Conservation (phyloP, 257 asterid species). For the Euphrasia confusa region DNA sequence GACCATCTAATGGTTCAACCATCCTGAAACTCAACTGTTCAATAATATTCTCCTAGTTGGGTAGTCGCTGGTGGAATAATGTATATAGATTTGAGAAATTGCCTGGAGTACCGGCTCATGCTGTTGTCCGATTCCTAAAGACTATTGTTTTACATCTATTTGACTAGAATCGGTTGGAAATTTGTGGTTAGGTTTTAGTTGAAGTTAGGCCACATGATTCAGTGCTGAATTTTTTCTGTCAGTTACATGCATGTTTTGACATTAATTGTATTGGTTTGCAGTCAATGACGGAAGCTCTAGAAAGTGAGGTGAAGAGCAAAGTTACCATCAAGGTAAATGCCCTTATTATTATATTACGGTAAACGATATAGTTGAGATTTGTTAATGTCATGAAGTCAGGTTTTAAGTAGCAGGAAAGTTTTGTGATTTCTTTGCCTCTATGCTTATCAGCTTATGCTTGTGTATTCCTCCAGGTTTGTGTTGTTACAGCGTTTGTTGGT, state of each 20-base stretch:
- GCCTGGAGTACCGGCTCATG: not conserved
- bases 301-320: slow-evolving; percentile 75
- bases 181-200: slow-evolving; percentile 5
- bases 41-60: not conserved
- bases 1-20: too few species aligned
- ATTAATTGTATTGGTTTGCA: slow-evolving; percentile 26
- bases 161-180: not conserved
- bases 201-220: slow-evolving; percentile 17
- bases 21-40: not conserved
- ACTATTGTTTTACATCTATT: not conserved
- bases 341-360: slow-evolving; percentile 14
- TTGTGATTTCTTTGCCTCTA: not conserved
- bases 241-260: slow-evolving; percentile 9
- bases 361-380: not conserved
- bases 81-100: slow-evolving; percentile 7
- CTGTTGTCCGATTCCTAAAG: slow-evolving; percentile 10
- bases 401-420: slow-evolving; percentile 4
- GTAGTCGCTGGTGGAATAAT: not conserved
- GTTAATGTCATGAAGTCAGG: slow-evolving; percentile 10
- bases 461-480: slow-evolving; percentile 16
- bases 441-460: slow-evolving; percentile 5
- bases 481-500: slow-evolving; percentile 1
- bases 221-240: slow-evolving; percentile 11
- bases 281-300: slow-evolving; percentile 94
- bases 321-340: slow-evolving; percentile 66